phyloP scores from a whole-genome alignment of 345 rosid species.

The Eucalyptus tenuipes region DNA sequence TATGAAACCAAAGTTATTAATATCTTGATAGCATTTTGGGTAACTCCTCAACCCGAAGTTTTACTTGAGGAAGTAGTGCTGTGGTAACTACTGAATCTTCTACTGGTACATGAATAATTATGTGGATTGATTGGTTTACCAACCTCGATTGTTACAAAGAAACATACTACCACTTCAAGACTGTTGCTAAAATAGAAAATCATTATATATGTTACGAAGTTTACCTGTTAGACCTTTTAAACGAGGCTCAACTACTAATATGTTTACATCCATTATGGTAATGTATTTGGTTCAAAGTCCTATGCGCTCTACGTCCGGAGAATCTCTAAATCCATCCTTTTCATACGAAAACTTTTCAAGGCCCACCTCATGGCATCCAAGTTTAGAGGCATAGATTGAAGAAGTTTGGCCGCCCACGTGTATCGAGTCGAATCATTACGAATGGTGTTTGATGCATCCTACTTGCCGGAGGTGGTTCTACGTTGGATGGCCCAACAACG shows the following conservation, averaged over 20 bases:
- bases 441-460: neutral
- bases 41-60: neutral
- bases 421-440: neutral
- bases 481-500: neutral
- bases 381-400: neutral
- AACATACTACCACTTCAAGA: neutral
- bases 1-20: neutral
- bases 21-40: neutral
- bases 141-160: neutral
- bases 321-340: neutral
- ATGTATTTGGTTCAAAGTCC: neutral
- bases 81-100: neutral
- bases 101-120: neutral
- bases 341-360: neutral
- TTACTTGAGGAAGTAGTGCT: neutral
- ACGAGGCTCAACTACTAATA: neutral
- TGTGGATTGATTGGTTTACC: neutral
- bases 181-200: neutral
- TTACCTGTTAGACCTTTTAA: neutral
- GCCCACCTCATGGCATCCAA: neutral
- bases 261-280: neutral
- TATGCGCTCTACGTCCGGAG: neutral
- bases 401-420: neutral
- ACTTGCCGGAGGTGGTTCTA: neutral
- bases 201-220: neutral